Evolutionary conservation across 768 basidiomycete genomes (phyloP).

Genomic region (Candolleomyces eurysporus): DNA sequence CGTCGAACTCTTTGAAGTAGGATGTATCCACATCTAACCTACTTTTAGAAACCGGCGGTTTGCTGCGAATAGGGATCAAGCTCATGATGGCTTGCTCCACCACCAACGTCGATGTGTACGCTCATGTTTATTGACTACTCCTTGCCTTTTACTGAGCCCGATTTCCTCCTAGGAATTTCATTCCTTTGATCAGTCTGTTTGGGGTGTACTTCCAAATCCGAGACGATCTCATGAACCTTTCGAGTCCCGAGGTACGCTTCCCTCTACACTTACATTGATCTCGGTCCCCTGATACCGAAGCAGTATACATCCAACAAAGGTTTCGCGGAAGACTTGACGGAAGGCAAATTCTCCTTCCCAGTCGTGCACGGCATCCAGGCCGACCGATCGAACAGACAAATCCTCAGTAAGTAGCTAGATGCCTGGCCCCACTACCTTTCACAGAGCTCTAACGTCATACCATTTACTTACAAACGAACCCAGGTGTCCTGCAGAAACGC

Average conservation of each 20-base stretch:
- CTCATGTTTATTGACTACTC: not conserved
- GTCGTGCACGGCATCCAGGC: constrained; percentile 87
- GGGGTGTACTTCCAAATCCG: constrained; percentile 95
- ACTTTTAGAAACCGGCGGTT: constrained; percentile 85
- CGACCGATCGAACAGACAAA: constrained; percentile 70
- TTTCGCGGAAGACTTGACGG: constrained; percentile 91
- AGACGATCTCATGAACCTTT: constrained; percentile 96
- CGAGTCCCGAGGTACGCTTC: constrained; percentile 69
- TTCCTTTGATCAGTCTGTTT: constrained; percentile 90
- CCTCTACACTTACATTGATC: not conserved
- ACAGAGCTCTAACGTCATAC: not conserved
- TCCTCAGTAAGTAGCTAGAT: constrained; percentile 64
- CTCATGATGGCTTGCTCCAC: constrained; percentile 93
- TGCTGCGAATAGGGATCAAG: constrained; percentile 89
- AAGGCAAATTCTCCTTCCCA: constrained; percentile 98
- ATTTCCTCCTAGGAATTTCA: constrained; percentile 63
- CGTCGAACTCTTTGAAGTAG: constrained; percentile 30
- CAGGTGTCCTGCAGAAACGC: constrained; percentile 88
- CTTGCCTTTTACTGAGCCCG: not conserved
- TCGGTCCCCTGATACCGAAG: no score
- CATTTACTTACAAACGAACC: not conserved
- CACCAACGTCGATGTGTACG: constrained; percentile 57
- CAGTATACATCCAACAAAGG: constrained; percentile 81
- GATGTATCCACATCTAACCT: not conserved
- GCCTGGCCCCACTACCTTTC: not conserved